Evolutionary conservation across 1,139 yeast genomes (phyloP), one percentile per base, ranked within the genome.

Genomic region (Blastobotrys capitulatus): DNA sequence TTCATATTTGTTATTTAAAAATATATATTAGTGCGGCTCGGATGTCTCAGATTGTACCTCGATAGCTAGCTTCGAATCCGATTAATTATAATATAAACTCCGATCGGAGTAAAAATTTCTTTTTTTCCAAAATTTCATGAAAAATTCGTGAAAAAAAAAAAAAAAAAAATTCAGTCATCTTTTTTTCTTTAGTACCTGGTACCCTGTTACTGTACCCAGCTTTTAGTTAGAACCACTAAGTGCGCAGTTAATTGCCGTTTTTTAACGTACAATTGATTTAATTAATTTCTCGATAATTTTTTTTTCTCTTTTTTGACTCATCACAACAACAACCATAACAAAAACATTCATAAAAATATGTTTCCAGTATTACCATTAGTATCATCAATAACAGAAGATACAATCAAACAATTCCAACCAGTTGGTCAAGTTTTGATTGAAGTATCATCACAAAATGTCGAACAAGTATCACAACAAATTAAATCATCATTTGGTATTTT

Each of bases 301-400:
- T 18, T 18, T 18, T 26, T 18, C 41, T 38, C 41, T 18, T 38
- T 20, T 38, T 18, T 6, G 13, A 4, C 32, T 12, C 32, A 29
- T 22, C 7, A 22, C 4, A 5, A 22, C 25, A 4, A 22, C 25
- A 22, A 22, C 7, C 25, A 22, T n/a, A n/a, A 26, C 29, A 26
- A 7, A 26, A 7, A 29, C 32, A 29, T 29, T 12, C 29, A 29
- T 13, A 13, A 29, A 29, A 13, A 13, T 6, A 48, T 48, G 52
- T 51, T 51, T 38, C 54, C 54, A 16, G 49, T 48, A 31, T 20
- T 51, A 26, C 54, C 54, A 13, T 35, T 51, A 31, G 46, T 50
- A 20, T 27, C 29, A 16, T 29, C 43, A 29, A 29, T 49, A 32
- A 39, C 40, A 6, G 18, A 38, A 12, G 19, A 46, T n/a, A 34